Evolutionary conservation across 139 green algal genomes (phyloP), one percentile per base, ranked within the genome.

Genomic region (Chlamydomonas sp.): DNA sequence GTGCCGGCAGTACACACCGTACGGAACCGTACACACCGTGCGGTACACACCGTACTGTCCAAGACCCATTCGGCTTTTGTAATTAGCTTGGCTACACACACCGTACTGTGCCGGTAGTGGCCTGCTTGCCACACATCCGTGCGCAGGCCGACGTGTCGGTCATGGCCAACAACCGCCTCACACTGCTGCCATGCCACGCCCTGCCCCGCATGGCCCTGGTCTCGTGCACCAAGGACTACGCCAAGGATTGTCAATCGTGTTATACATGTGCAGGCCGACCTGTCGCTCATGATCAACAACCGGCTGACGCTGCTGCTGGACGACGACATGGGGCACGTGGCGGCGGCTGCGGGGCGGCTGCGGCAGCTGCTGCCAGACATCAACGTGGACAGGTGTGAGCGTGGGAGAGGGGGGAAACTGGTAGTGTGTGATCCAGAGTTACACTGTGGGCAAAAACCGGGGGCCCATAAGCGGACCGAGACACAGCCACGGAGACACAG

Each of bases 351-450:
- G 0, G 78, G 61, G 17, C 72, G 91, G 78, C 82, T 97, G 74
- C 61, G 82, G n/a, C 10, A 83, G 64, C 85, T 97, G 77, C 84
- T 98, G 81, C 96, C 96, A 0, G 78, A 77, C 60, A 89, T 96
- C 2, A 80, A 95, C 63, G 79, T 96, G 10, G 94, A 96, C 86
- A 86, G 78, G 77, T 87, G 79, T 1, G 78, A 2, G 60, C 9
- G 17, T 8, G 74, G 8, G 74, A 1, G 86, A 60, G 89, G 95
- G 63, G 80, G 90, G 60, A 90, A 93, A 58, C 94, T 93, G 3
- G 64, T 87, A n/a, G 89, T 95, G 20, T 78, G 96, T 78, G 90
- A 95, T 72, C 83, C 96, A 16, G 85, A 91, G 12, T 15, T 12
- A 68, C 8, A 73, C 67, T 16, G 67, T 15, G 31, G 31, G 31